phyloP scores from a whole-genome alignment of 1,284 basidiomycete genomes.

The Cystobasidiaceae sp. region DNA sequence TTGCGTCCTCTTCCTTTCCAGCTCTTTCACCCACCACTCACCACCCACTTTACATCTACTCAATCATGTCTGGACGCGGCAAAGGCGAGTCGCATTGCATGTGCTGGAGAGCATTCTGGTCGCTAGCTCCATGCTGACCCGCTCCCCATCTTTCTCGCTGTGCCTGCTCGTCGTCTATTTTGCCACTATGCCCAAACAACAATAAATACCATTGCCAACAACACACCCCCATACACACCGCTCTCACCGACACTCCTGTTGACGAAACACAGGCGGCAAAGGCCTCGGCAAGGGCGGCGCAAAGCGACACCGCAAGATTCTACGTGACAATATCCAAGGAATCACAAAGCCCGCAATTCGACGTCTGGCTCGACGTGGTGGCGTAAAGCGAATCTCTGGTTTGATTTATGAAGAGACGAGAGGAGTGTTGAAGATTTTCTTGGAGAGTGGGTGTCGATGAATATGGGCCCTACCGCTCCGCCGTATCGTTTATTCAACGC shows the following conservation, averaged over 20 bases:
- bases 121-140: no score
- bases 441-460: no score
- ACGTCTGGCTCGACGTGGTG: constrained; percentile 87
- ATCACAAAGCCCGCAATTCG: constrained; percentile 89
- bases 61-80: constrained; percentile 69
- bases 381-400: constrained; percentile 91
- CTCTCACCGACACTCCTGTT: not conserved
- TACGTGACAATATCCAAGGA: constrained; percentile 69
- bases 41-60: not conserved
- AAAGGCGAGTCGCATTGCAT: constrained; percentile 49
- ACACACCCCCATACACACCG: no score
- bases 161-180: not conserved
- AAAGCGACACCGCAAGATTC: constrained; percentile 65
- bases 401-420: constrained; percentile 91
- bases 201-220: no score
- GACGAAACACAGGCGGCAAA: constrained; percentile 65
- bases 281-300: constrained; percentile 73
- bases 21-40: not conserved
- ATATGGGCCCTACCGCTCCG: not conserved
- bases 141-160: not conserved
- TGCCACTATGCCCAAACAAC: no score
- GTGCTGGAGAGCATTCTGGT: no score
- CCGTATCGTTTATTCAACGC: no score
- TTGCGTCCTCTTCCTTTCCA: no score
- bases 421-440: constrained; percentile 71